Evolutionary conservation across 1,284 basidiomycete genomes (phyloP).

Genomic region (Lentinus polychrous): DNA sequence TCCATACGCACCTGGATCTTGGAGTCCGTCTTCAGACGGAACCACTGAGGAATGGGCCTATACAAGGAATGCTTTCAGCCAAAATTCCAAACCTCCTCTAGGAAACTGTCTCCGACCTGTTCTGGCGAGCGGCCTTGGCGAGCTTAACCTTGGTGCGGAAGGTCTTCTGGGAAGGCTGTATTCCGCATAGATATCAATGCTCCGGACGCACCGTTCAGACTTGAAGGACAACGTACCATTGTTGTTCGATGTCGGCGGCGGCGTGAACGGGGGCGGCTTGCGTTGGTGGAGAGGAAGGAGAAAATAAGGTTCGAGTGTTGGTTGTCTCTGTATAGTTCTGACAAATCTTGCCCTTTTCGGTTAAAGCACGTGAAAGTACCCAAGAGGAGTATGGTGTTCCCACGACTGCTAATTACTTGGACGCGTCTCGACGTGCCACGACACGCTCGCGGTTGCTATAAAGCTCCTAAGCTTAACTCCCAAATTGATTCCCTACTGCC

Average conservation of each 20-base stretch:
- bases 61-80: constrained; percentile 5
- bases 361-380: background rate
- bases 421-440: background rate
- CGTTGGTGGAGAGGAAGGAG: constrained; percentile 21
- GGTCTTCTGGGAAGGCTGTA: constrained; percentile 94
- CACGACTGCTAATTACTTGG: constrained; percentile 3
- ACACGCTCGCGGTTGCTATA: background rate
- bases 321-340: constrained; percentile 31
- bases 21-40: constrained; percentile 93
- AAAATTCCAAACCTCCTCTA: background rate
- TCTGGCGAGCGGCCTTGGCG: constrained; percentile 93
- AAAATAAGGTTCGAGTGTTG: constrained; percentile 28
- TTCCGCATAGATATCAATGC: background rate
- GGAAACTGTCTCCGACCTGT: constrained; percentile 59
- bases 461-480: background rate
- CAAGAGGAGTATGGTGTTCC: background rate
- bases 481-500: background rate
- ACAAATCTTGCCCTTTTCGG: constrained; percentile 20
- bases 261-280: constrained; percentile 14
- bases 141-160: constrained; percentile 96
- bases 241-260: constrained; percentile 25
- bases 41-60: constrained; percentile 97
- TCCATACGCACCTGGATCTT: constrained; percentile 77
- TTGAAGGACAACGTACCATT: constrained; percentile 22
- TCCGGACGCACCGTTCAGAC: background rate